Percentiles rank a stretch among this genome's conserved stretches.
These are phyloP conservation scores for Pichia sp. DNA, from an alignment of 1,139 yeast species.

Conservation along the genomic window DNA sequence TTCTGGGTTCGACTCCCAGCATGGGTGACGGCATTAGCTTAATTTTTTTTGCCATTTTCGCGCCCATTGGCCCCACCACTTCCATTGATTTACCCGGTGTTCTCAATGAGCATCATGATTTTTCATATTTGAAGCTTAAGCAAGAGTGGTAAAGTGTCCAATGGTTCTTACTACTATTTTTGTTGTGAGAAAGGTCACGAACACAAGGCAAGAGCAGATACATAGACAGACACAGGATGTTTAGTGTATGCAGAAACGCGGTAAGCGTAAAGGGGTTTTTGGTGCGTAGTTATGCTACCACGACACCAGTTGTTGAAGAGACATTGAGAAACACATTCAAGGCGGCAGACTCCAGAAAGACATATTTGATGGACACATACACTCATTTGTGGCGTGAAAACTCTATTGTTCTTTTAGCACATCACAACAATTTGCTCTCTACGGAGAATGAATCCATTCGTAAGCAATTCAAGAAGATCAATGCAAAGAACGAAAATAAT, in stretches of 20 bases:
- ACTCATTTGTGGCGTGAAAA: constrained; percentile 59
- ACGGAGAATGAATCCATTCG: constrained; percentile 60
- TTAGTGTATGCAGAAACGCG: neutral
- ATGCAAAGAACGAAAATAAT: constrained; percentile 34
- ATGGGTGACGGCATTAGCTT: constrained; percentile 17
- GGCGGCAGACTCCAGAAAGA: constrained; percentile 61
- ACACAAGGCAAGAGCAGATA: too few species aligned
- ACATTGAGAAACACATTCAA: constrained; percentile 41
- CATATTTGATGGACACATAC: constrained; percentile 75
- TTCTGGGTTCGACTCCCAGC: constrained; percentile 19
- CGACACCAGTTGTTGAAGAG: too few species aligned
- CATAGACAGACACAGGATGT: too few species aligned
- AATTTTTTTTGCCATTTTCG: constrained; percentile 3
- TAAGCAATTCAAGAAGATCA: constrained; percentile 51
- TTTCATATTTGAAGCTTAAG: too few species aligned
- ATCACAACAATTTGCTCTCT: constrained; percentile 74
- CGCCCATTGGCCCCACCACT: too few species aligned
- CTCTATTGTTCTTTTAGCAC: constrained; percentile 67
- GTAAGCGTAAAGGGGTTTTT: neutral
- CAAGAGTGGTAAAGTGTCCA: too few species aligned
- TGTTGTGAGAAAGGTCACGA: too few species aligned
- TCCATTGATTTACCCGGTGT: too few species aligned
- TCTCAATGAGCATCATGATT: too few species aligned
- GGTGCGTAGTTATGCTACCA: constrained; percentile 6
- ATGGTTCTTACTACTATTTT: too few species aligned